Conservation (phyloP, 2,329 filamentous ascomycete genomes). For the Akanthomyces uredinophilus region DNA sequence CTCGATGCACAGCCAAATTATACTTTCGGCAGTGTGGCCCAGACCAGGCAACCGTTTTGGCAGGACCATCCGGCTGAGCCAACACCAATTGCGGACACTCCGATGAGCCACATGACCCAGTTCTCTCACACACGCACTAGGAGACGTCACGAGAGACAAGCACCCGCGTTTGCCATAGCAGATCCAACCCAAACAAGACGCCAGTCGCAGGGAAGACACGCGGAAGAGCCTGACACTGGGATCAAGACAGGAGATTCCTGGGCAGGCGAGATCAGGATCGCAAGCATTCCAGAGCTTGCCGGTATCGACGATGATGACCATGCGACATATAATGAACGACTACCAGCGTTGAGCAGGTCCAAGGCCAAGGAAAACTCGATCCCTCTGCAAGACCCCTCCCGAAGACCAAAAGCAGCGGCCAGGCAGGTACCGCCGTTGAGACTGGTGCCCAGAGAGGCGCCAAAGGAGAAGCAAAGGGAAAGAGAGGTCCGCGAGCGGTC, state of each 20-base stretch:
- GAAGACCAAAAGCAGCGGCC: slow-evolving; percentile 2
- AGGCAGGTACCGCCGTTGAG: background rate
- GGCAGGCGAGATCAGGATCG: background rate
- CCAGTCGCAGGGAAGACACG: too few species aligned
- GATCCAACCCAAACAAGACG: background rate
- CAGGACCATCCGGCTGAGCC: background rate
- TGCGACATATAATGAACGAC: background rate
- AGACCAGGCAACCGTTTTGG: background rate
- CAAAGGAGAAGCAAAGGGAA: background rate
- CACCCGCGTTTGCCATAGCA: background rate
- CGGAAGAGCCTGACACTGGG: background rate
- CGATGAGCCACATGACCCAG: slow-evolving; percentile 11
- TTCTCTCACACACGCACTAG: background rate
- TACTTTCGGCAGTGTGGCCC: background rate
- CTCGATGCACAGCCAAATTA: background rate
- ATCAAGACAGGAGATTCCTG: background rate
- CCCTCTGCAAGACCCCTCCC: background rate
- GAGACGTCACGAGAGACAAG: background rate
- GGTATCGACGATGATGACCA: background rate
- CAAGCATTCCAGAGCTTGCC: background rate
- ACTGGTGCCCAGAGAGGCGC: background rate
- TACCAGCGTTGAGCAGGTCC: background rate
- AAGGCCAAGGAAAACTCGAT: background rate
- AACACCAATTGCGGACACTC: slow-evolving; percentile 4
- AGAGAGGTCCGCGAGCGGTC: background rate